These are phyloP conservation scores for Karstenula rhodostoma DNA, from an alignment of 2,329 filamentous ascomycete genomes.

Conservation along the genomic window DNA sequence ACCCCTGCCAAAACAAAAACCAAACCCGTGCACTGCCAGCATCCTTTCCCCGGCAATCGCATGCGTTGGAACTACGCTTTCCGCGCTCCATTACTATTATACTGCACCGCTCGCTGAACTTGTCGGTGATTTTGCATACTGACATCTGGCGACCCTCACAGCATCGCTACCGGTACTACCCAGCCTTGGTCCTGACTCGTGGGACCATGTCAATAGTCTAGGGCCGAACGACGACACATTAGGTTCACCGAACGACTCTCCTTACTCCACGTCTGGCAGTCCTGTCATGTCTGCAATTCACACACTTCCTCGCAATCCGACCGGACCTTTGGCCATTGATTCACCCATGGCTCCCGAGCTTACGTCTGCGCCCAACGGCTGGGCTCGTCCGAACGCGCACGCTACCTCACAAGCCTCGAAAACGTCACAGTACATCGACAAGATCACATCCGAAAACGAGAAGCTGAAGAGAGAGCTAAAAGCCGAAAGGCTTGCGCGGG, in stretches of 20 bases:
- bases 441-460: conserved; percentile 82
- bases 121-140: background rate
- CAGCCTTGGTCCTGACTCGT: conserved; percentile 1
- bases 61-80: conserved; percentile 17
- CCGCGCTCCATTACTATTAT: conserved; percentile 7
- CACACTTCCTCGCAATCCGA: conserved; percentile 40
- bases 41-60: conserved; percentile 12
- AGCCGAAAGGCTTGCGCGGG: conserved; percentile 58
- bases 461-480: conserved; percentile 72
- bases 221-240: background rate
- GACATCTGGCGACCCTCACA: background rate
- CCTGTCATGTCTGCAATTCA: conserved; percentile 36
- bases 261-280: conserved; percentile 21
- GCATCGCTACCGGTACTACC: conserved; percentile 9
- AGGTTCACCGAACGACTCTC: conserved; percentile 26
- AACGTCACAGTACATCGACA: conserved; percentile 68
- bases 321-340: conserved; percentile 45
- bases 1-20: conserved; percentile 16
- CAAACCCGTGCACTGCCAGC: conserved; percentile 11
- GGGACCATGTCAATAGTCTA: background rate
- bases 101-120: conserved; percentile 1
- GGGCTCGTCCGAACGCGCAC: conserved; percentile 37
- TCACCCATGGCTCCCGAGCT: conserved; percentile 33
- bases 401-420: conserved; percentile 41
- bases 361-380: conserved; percentile 29